Conservation (phyloP, 805 yeast species). For the Nakazawaea anatomiae region DNA sequence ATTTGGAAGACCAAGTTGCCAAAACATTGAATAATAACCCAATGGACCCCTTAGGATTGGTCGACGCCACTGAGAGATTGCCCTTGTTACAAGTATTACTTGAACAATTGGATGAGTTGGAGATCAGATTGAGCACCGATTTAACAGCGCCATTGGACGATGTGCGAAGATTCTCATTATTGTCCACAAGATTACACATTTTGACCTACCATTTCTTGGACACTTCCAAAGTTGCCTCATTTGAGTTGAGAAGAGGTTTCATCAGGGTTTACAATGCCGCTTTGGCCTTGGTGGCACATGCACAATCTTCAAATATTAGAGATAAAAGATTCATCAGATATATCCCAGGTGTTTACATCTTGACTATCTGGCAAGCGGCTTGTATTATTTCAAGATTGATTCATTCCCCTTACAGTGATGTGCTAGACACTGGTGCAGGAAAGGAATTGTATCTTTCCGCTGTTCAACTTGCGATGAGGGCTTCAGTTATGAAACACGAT, state of each 20-base stretch:
- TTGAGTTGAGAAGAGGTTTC: slow-evolving; percentile 68
- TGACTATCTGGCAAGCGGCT: slow-evolving; percentile 89
- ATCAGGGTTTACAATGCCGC: slow-evolving; percentile 80
- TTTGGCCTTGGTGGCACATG: slow-evolving; percentile 61
- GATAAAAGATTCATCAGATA: slow-evolving; percentile 64
- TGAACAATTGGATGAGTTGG: slow-evolving; percentile 72
- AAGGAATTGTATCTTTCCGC: slow-evolving; percentile 63
- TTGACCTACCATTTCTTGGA: slow-evolving; percentile 79
- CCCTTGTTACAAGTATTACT: slow-evolving; percentile 69
- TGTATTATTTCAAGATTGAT: slow-evolving; percentile 74
- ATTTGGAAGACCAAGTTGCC: slow-evolving; percentile 81
- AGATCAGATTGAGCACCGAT: slow-evolving; percentile 40
- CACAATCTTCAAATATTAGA: slow-evolving; percentile 51
- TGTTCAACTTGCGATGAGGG: slow-evolving; percentile 61
- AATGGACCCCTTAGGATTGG: slow-evolving; percentile 58
- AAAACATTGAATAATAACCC: slow-evolving; percentile 69
- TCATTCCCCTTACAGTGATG: slow-evolving; percentile 65
- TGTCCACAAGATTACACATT: slow-evolving; percentile 76
- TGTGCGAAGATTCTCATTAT: slow-evolving; percentile 59
- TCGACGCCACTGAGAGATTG: slow-evolving; percentile 62
- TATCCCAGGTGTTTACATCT: slow-evolving; percentile 76
- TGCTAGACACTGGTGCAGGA: slow-evolving; percentile 68
- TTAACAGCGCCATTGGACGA: slow-evolving; percentile 49
- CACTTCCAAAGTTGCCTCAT: slow-evolving; percentile 36
- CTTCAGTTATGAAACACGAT: slow-evolving; percentile 86